Evolutionary conservation across 1,139 yeast genomes (phyloP), one percentile per base, ranked within the genome.

Genomic region (Kodamaea suecica): DNA sequence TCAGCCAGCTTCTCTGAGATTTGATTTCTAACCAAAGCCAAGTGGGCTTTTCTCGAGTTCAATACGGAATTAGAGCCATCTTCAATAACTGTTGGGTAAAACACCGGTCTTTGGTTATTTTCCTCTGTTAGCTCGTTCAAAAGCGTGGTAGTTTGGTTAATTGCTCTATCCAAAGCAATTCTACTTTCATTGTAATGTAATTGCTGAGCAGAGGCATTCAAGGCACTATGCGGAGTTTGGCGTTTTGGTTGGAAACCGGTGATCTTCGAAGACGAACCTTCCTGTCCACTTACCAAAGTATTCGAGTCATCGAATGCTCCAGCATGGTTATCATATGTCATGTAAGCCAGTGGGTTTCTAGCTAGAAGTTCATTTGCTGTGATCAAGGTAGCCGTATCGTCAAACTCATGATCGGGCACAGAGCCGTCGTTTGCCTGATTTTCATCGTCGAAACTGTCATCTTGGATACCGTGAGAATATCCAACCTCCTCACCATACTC

Each of bases 121-220:
- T 80, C 84, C 3, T 54, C 57, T 29, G 72, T 69, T 20, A 85
- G 59, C 21, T 80, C 81, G 20, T 61, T 57, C 34, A 85, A 58
- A 38, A 83, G 57, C 23, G 70, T 72, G 17, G 71, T 60, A 1
- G 84, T 77, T 24, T 75, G 68, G 39, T 76, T 66, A 39, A 86
- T 82, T 12, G 82, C 69, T 35, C 83, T 61, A 39, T 80, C 84
- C 39, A 86, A 63, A 0, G 81, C 70, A 3, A 76, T 61, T 37
- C 80, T 72, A 59, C 79, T 79, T 43, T 80, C 78, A 50, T 84
- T 84, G 56, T 83, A 86, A 39, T 77, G 82, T 19, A 79, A 56
- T 49, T 85, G 94, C 41, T 78, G 76, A 17, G 80, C 53, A 30
- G 83, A 78, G 13, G 79, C 58, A 48, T 67, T 57, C 27, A 66